Conservation (phyloP, 352 stramenopile species). For the Pythium myriotylum region DNA sequence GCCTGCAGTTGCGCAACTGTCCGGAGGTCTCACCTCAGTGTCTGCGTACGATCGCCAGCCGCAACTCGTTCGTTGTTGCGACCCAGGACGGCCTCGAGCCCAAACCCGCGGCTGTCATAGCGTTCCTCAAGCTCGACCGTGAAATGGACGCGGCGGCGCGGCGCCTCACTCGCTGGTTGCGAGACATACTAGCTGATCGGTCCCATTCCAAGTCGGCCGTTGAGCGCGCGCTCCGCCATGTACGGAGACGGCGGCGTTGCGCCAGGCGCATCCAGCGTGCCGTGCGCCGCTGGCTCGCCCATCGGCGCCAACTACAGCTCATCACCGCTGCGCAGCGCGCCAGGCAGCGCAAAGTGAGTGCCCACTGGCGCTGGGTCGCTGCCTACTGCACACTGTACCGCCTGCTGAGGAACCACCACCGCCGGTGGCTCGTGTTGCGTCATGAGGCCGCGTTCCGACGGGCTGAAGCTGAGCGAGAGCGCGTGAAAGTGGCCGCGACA, state of each 20-base stretch:
- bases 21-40: conserved; percentile 55
- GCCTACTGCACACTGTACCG: conserved; percentile 36
- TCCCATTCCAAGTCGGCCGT: conserved; percentile 44
- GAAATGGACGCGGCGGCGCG: conserved; percentile 34
- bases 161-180: conserved; percentile 53
- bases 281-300: conserved; percentile 37
- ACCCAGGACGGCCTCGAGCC: conserved; percentile 47
- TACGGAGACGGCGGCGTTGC: conserved; percentile 45
- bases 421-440: conserved; percentile 36
- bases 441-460: conserved; percentile 40
- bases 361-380: conserved; percentile 34
- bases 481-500: conserved; percentile 28
- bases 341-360: conserved; percentile 29
- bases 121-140: conserved; percentile 42
- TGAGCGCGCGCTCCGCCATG: conserved; percentile 44
- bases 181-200: conserved; percentile 30
- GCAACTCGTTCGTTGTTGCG: conserved; percentile 42
- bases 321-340: conserved; percentile 30
- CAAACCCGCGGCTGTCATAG: conserved; percentile 50
- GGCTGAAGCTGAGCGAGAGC: conserved; percentile 22
- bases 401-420: conserved; percentile 35
- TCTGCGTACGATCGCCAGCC: conserved; percentile 39
- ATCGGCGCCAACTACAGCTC: conserved; percentile 29
- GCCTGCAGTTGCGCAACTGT: conserved; percentile 63
- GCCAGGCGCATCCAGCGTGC: conserved; percentile 54